Evolutionary conservation across 768 basidiomycete species (phyloP).

Genomic region (Symmetrospora coprosmae): DNA sequence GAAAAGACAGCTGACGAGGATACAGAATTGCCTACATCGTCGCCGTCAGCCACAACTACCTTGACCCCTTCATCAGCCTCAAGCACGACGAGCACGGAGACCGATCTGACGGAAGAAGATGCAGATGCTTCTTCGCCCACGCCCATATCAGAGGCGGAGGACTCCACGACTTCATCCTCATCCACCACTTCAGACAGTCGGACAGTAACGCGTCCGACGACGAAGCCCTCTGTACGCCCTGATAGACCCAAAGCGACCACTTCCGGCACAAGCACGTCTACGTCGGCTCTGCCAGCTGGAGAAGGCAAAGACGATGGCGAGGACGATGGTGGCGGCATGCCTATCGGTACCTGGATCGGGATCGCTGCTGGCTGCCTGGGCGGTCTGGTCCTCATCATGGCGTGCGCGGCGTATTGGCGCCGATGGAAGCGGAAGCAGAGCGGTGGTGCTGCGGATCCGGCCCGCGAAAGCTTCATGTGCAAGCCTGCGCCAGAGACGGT

Average conservation of each 20-base stretch:
- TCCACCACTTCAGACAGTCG: background rate
- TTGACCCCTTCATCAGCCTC: background rate
- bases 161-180: background rate
- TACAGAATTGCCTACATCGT: background rate
- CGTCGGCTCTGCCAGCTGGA: background rate
- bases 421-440: constrained; percentile 2
- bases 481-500: background rate
- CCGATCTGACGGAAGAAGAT: background rate
- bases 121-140: background rate
- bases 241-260: background rate
- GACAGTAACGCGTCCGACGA: background rate
- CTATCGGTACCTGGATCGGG: background rate
- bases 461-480: background rate
- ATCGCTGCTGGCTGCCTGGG: constrained; percentile 6
- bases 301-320: background rate
- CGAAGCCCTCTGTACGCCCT: too few species aligned
- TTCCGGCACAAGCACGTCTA: background rate
- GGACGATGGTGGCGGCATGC: background rate
- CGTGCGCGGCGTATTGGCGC: constrained; percentile 8
- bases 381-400: constrained; percentile 2
- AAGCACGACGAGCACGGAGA: background rate
- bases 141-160: background rate
- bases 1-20: too few species aligned
- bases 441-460: background rate
- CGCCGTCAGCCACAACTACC: background rate